A percentile compares a stretch with the other conserved stretches of the same genome.
Evolutionary conservation across 805 yeast species (phyloP).

Genomic region (Yarrowia alimentaria): DNA sequence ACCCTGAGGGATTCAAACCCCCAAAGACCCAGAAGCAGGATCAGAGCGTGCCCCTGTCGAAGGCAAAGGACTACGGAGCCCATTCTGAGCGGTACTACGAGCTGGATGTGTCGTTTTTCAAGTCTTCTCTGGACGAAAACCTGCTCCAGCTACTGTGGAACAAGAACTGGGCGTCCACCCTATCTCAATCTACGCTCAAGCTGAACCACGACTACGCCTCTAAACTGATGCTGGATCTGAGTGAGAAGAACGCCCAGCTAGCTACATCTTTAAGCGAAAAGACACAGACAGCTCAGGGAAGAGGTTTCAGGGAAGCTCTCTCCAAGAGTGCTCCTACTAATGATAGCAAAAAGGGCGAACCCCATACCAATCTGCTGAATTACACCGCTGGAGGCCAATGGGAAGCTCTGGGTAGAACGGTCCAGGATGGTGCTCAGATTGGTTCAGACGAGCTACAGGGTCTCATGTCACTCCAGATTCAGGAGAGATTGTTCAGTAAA

Average conservation of each 20-base stretch:
- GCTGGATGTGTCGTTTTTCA: constrained; percentile 59
- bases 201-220: constrained; percentile 36
- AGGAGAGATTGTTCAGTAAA: constrained; percentile 21
- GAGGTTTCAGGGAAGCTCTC: constrained; percentile 19
- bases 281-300: constrained; percentile 3
- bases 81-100: constrained; percentile 70
- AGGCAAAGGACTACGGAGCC: constrained; percentile 63
- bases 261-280: not conserved
- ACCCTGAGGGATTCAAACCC: constrained; percentile 43
- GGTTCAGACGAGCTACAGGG: constrained; percentile 37
- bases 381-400: constrained; percentile 16
- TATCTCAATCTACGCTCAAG: constrained; percentile 38
- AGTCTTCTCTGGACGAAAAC: constrained; percentile 50
- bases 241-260: constrained; percentile 33
- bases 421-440: constrained; percentile 27
- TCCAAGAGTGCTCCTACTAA: constrained; percentile 23
- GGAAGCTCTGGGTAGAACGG: constrained; percentile 4
- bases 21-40: constrained; percentile 27
- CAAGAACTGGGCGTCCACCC: constrained; percentile 49
- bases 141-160: constrained; percentile 47
- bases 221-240: constrained; percentile 37
- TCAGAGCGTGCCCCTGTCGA: constrained; percentile 47
- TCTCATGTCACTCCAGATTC: constrained; percentile 33
- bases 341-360: too few relatives aligned
- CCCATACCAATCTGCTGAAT: constrained; percentile 10